These are phyloP conservation scores for Oryza coarctata DNA, from an alignment of 176 grass and related monocot species.

Conservation along the genomic window DNA sequence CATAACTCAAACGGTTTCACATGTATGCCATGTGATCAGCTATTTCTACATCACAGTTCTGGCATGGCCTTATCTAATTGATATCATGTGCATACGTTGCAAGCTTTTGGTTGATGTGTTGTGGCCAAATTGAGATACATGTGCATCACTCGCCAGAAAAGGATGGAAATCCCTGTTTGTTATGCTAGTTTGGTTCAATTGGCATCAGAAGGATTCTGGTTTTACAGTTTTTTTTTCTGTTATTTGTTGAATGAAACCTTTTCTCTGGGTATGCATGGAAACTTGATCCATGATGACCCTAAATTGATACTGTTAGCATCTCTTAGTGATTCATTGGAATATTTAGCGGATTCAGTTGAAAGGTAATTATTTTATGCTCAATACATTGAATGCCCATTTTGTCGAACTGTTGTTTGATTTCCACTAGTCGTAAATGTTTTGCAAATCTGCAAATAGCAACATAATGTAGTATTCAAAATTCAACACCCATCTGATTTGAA, in stretches of 20 bases:
- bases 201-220: neutral
- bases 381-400: slow-evolving; percentile 19
- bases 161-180: neutral
- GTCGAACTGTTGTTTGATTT: neutral
- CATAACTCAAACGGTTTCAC: neutral
- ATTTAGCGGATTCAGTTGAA: slow-evolving; percentile 97
- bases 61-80: neutral
- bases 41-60: neutral
- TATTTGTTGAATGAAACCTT: slow-evolving; percentile 12
- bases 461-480: neutral
- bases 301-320: slow-evolving; percentile 92
- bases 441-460: neutral
- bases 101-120: neutral
- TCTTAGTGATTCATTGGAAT: slow-evolving; percentile 96
- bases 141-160: neutral
- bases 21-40: neutral
- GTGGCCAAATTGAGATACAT: neutral
- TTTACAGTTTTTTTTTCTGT: neutral
- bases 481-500: neutral
- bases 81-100: neutral
- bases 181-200: slow-evolving; percentile 2
- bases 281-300: slow-evolving; percentile 95
- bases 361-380: slow-evolving; percentile 53
- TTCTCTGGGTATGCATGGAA: slow-evolving; percentile 56
- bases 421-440: neutral